Conservation (phyloP, 495 filamentous ascomycete genomes). For the Chaetomidium leptoderma region DNA sequence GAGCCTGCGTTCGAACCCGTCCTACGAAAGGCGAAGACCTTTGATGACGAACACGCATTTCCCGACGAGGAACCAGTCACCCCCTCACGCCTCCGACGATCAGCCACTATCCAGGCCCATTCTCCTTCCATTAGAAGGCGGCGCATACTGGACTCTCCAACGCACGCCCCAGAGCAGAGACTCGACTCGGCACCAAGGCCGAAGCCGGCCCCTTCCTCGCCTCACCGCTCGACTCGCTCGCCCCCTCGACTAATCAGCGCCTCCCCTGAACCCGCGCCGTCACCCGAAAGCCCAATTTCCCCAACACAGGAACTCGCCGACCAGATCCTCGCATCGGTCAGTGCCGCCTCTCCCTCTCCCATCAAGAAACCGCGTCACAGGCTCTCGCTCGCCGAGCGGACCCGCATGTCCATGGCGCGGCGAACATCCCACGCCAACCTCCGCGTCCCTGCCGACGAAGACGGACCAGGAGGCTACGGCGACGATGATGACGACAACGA, state of each 20-base stretch:
- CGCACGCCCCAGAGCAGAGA: conserved; percentile 11
- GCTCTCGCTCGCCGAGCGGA: conserved; percentile 52
- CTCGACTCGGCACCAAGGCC: conserved; percentile 17
- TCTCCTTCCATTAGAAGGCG: conserved; percentile 5
- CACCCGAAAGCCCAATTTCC: conserved; percentile 27
- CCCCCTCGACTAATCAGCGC: conserved; percentile 2
- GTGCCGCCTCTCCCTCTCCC: conserved; percentile 48
- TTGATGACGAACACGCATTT: conserved; percentile 13
- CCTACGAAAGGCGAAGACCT: conserved; percentile 19
- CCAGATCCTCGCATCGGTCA: conserved; percentile 54
- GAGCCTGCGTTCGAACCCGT: conserved; percentile 22
- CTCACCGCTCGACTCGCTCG: not conserved
- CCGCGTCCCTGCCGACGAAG: conserved; percentile 13
- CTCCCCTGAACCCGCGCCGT: conserved; percentile 14
- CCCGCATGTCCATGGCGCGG: conserved; percentile 48
- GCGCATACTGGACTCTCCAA: not conserved
- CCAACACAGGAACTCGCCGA: conserved; percentile 50
- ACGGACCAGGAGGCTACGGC: too few relatives aligned
- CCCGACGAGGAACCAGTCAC: conserved; percentile 8
- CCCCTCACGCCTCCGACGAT: conserved; percentile 19
- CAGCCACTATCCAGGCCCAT: conserved; percentile 20
- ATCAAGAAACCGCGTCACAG: conserved; percentile 50
- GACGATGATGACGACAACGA: conserved; percentile 28
- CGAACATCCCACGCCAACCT: conserved; percentile 33
- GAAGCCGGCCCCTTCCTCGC: conserved; percentile 11